Evolutionary conservation across 345 rosid genomes (phyloP).

Genomic region (Moricandia arvensis): DNA sequence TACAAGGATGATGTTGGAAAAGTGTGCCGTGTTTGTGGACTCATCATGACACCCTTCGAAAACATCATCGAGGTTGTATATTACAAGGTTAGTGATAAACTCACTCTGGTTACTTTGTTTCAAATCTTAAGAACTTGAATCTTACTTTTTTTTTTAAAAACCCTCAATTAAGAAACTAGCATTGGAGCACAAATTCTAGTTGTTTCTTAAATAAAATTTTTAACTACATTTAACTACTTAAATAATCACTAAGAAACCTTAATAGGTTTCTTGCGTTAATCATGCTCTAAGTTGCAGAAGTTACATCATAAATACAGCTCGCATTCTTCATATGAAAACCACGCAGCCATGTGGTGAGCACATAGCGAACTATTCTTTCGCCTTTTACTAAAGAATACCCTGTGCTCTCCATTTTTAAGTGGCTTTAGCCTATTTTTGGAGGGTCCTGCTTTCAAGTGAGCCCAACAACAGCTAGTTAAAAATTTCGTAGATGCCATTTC

Average conservation of each 20-base stretch:
- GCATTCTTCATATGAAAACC: background rate
- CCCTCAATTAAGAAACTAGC: no score
- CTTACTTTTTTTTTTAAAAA: no score
- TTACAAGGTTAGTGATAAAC: slow-evolving; percentile 54
- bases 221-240: no score
- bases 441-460: slow-evolving; percentile 10
- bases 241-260: no score
- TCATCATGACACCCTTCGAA: slow-evolving; percentile 64
- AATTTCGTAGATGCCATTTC: no score
- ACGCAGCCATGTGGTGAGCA: slow-evolving; percentile 35
- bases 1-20: slow-evolving; percentile 84
- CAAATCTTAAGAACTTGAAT: background rate
- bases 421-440: slow-evolving; percentile 41
- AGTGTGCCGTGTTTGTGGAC: slow-evolving; percentile 90
- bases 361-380: slow-evolving; percentile 42
- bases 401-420: slow-evolving; percentile 31
- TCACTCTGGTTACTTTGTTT: no score
- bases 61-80: slow-evolving; percentile 75
- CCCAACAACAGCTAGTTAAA: background rate
- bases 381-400: slow-evolving; percentile 43
- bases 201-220: no score
- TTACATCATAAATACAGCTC: background rate
- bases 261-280: no score
- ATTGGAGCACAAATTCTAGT: no score
- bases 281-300: background rate